Percentiles rank a stretch among this genome's conserved stretches.
Conservation (phyloP, 805 yeast species). For the Blastobotrys chiropterorum region DNA sequence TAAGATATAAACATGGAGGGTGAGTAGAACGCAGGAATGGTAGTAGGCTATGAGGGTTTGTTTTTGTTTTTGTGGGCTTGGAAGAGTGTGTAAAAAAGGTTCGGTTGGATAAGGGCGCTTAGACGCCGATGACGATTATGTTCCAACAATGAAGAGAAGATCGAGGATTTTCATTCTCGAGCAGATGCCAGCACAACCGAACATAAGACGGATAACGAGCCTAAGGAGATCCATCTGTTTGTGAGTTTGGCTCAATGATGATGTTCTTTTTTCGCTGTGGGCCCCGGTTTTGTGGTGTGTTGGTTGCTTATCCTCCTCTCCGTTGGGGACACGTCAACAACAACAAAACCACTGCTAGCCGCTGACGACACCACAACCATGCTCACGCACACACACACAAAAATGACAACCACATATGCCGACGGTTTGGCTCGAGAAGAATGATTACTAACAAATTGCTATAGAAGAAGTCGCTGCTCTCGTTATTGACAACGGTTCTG, state of each 20-base stretch:
- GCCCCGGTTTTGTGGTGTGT: neutral
- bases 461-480: slow-evolving; percentile 19
- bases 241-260: too few species aligned
- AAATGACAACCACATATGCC: neutral
- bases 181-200: neutral
- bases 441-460: slow-evolving; percentile 13
- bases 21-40: neutral
- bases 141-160: neutral
- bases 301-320: neutral
- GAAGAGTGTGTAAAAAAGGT: neutral
- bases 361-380: too few species aligned
- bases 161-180: neutral
- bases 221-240: too few species aligned
- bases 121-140: neutral
- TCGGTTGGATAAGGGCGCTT: neutral
- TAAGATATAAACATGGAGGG: slow-evolving; percentile 5
- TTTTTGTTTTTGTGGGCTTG: neutral
- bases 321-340: neutral
- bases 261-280: neutral
- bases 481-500: slow-evolving; percentile 99
- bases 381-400: neutral
- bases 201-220: too few species aligned
- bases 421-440: too few species aligned
- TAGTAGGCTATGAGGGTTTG: neutral
- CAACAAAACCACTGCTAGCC: too few species aligned